Conservation (phyloP, 2,329 filamentous ascomycete species). For the Colletotrichum gloeosporioides region DNA sequence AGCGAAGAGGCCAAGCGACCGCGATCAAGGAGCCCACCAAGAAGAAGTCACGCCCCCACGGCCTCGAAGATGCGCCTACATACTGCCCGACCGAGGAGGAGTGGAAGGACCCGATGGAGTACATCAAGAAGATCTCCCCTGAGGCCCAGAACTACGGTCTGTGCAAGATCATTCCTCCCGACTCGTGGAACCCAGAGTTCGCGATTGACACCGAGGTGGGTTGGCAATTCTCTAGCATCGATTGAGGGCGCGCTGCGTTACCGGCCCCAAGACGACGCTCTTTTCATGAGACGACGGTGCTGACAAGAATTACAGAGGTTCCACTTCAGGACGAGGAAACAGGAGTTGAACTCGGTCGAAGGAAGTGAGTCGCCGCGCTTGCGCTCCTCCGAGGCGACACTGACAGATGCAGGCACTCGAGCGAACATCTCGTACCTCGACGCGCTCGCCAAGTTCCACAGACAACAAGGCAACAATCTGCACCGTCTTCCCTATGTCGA, state of each 20-base stretch:
- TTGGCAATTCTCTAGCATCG: background rate
- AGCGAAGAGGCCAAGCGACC: constrained; percentile 84
- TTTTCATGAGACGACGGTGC: background rate
- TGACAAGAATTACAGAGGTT: constrained; percentile 69
- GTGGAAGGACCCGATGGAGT: constrained; percentile 92
- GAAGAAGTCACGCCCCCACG: constrained; percentile 80
- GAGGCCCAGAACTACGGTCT: constrained; percentile 90
- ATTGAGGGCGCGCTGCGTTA: background rate
- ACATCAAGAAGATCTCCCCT: constrained; percentile 88
- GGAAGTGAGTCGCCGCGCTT: constrained; percentile 71
- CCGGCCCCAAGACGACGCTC: background rate
- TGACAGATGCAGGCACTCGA: constrained; percentile 74
- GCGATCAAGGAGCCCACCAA: constrained; percentile 78
- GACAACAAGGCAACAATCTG: constrained; percentile 91
- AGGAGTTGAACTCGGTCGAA: constrained; percentile 97
- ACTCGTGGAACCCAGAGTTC: constrained; percentile 92
- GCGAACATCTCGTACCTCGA: constrained; percentile 97
- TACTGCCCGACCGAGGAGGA: constrained; percentile 91
- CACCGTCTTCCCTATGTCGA: constrained; percentile 96
- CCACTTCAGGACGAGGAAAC: constrained; percentile 94
- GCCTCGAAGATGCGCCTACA: constrained; percentile 86
- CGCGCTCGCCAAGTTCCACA: constrained; percentile 94
- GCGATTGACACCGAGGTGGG: constrained; percentile 93
- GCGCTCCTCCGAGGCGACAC: constrained; percentile 19
- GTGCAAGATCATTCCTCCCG: constrained; percentile 93